phyloP scores from a whole-genome alignment of 2,329 filamentous ascomycete species.

The Emmonsia crescens region DNA sequence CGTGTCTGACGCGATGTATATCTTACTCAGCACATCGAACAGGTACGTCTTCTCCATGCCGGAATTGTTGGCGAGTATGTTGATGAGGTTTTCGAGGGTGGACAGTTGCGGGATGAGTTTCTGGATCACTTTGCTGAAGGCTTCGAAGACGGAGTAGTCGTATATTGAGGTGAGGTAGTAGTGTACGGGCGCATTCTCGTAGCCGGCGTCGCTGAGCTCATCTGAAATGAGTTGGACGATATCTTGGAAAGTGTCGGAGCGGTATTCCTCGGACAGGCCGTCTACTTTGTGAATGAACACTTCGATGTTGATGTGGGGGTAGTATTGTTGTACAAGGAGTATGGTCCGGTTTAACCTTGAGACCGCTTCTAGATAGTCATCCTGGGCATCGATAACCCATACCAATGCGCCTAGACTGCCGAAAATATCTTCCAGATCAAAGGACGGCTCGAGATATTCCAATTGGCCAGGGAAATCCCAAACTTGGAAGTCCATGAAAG shows the following conservation, averaged over 20 bases:
- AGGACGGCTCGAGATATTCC: conserved; percentile 79
- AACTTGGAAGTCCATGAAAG: conserved; percentile 98
- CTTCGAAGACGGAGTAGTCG: conserved; percentile 96
- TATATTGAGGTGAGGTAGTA: conserved; percentile 98
- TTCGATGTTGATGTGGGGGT: conserved; percentile 91
- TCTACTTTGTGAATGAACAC: conserved; percentile 99
- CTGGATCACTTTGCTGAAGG: conserved; percentile 96
- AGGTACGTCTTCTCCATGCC: conserved; percentile 97
- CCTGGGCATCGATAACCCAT: conserved; percentile 97
- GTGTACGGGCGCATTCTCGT: conserved; percentile 85
- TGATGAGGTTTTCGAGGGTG: conserved; percentile 86
- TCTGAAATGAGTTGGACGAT: conserved; percentile 95
- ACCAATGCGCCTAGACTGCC: conserved; percentile 88
- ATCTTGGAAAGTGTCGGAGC: conserved; percentile 89
- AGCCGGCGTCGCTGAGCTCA: conserved; percentile 83
- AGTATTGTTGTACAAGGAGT: conserved; percentile 73
- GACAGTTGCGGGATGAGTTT: conserved; percentile 90
- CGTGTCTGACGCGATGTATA: conserved; percentile 95
- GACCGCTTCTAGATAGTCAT: conserved; percentile 91
- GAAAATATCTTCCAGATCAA: conserved; percentile 89
- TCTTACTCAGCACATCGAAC: conserved; percentile 95
- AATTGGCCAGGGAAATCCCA: conserved; percentile 96
- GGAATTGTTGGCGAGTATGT: conserved; percentile 84
- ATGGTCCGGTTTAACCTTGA: conserved; percentile 79
- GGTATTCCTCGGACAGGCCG: conserved; percentile 93